Percentiles rank a stretch among this genome's conserved stretches.
These are phyloP conservation scores for Xylariaceae sp. DNA, from an alignment of 2,329 filamentous ascomycete species.

Conservation along the genomic window DNA sequence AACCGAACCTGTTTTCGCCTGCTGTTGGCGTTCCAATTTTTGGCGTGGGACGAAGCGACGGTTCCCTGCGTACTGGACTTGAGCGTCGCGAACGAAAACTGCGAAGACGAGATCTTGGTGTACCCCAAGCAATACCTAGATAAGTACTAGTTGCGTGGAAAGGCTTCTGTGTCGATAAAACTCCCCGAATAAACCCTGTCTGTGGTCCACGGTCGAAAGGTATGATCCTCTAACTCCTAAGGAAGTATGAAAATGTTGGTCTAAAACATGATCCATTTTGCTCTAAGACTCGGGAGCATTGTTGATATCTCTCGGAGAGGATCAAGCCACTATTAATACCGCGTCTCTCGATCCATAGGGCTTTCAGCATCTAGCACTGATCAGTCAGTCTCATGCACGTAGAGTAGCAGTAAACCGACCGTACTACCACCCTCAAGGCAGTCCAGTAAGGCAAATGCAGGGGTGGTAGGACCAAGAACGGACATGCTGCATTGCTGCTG, in stretches of 20 bases:
- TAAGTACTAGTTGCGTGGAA: background rate
- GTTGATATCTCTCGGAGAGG: conserved; percentile 11
- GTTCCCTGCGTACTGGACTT: conserved; percentile 1
- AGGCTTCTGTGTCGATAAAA: background rate
- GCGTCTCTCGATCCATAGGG: conserved; percentile 5
- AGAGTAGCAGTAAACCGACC: conserved; percentile 21
- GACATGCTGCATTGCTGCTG: conserved; percentile 7
- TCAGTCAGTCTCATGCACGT: conserved; percentile 16
- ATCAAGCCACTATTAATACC: conserved; percentile 25
- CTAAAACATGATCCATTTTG: background rate
- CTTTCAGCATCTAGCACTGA: conserved; percentile 22
- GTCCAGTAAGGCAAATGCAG: conserved; percentile 27
- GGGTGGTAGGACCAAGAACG: conserved; percentile 1
- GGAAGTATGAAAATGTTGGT: background rate
- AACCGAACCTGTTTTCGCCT: background rate
- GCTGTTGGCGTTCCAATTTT: background rate
- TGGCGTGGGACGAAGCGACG: conserved; percentile 1
- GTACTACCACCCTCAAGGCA: conserved; percentile 18
- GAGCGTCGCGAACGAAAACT: background rate
- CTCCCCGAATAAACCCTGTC: background rate
- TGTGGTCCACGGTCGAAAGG: background rate
- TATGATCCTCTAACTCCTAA: background rate
- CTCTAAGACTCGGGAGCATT: conserved; percentile 1
- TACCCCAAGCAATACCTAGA: background rate
- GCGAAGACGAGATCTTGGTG: background rate